Evolutionary conservation across 345 rosid genomes (phyloP).

Genomic region (Eucalyptus urophylla): DNA sequence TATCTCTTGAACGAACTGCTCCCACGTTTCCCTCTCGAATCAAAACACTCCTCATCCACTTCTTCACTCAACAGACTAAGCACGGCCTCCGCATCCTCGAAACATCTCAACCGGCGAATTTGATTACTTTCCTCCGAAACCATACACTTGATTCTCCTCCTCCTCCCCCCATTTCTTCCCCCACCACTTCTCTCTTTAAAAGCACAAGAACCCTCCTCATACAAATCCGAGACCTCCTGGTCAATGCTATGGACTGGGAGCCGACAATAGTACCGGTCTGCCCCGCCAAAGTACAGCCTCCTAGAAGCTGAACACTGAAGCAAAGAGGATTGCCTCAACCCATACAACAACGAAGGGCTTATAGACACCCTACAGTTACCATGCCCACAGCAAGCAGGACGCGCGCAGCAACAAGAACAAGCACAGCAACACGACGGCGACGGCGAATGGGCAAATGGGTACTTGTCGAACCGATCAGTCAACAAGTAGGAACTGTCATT

Average conservation of each 20-base stretch:
- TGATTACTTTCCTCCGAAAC: constrained; percentile 11
- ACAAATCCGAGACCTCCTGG: constrained; percentile 1
- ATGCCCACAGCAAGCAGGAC: neutral
- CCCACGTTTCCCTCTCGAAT: constrained; percentile 10
- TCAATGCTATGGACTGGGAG: constrained; percentile 19
- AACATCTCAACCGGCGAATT: constrained; percentile 19
- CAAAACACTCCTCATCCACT: constrained; percentile 21
- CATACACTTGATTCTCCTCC: constrained; percentile 22
- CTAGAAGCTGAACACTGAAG: constrained; percentile 51
- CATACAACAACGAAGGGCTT: constrained; percentile 37
- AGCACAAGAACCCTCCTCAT: constrained; percentile 27
- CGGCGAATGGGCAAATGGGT: constrained; percentile 1
- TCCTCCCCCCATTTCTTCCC: constrained; percentile 14
- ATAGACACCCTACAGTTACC: neutral
- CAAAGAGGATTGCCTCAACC: constrained; percentile 61
- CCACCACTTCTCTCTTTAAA: constrained; percentile 2
- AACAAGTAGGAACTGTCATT: constrained; percentile 33
- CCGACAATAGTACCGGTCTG: constrained; percentile 7
- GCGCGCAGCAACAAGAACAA: constrained; percentile 19
- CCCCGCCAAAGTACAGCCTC: constrained; percentile 33
- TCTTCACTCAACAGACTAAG: constrained; percentile 77
- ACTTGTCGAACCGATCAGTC: constrained; percentile 32
- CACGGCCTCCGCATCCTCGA: constrained; percentile 53
- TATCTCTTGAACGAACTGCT: constrained; percentile 20
- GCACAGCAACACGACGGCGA: constrained; percentile 20